phyloP scores from a whole-genome alignment of 106 monocot species.

The Dendrobium officinale region DNA sequence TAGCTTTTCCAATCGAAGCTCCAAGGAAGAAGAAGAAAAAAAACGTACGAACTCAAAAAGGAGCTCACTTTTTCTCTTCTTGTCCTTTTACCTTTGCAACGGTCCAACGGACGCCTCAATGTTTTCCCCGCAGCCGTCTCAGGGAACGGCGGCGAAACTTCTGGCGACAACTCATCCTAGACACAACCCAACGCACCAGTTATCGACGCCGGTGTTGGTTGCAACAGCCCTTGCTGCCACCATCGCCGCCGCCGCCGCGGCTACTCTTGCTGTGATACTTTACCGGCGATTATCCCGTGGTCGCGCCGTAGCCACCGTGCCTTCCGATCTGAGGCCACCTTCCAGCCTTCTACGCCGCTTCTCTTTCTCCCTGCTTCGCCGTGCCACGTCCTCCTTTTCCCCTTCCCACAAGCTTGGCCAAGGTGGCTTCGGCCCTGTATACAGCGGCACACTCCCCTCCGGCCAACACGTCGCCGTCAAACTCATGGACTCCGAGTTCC shows the following conservation, averaged over 20 bases:
- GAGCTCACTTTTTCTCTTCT: not conserved
- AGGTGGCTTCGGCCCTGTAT: conserved; percentile 72
- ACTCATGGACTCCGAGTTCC: conserved; percentile 74
- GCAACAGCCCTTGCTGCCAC: not conserved
- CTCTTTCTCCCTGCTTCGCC: conserved; percentile 34
- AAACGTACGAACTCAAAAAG: not conserved
- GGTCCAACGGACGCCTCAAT: conserved; percentile 1
- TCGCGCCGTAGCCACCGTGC: conserved; percentile 6
- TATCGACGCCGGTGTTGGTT: not conserved
- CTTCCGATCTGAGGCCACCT: conserved; percentile 6
- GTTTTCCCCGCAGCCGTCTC: conserved; percentile 3
- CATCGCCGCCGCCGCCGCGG: not conserved
- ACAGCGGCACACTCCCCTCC: conserved; percentile 36
- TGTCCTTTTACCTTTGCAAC: not conserved
- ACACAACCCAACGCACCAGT: not conserved
- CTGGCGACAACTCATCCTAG: not conserved
- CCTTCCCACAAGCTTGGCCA: conserved; percentile 50
- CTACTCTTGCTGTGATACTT: conserved; percentile 5
- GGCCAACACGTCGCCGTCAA: conserved; percentile 66
- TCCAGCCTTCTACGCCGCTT: not conserved
- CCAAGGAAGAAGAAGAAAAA: not conserved
- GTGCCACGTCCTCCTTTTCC: conserved; percentile 47
- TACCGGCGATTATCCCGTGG: conserved; percentile 18
- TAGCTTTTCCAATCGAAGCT: not conserved
- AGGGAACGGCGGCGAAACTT: not conserved